Evolutionary conservation across 2,329 filamentous ascomycete genomes (phyloP).

Genomic region (Cytospora piceae): DNA sequence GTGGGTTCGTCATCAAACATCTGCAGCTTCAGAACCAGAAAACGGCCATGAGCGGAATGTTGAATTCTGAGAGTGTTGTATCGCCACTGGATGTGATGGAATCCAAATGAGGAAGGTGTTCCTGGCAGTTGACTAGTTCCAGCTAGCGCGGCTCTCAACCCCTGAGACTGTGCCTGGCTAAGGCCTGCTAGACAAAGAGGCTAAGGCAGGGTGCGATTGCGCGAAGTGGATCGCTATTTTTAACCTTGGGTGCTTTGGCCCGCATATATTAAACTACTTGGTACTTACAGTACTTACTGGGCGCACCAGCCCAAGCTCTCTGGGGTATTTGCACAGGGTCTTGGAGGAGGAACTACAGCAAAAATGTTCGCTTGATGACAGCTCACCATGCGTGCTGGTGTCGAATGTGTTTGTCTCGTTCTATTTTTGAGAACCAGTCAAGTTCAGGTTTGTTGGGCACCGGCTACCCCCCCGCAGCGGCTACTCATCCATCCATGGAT

Average conservation of each 20-base stretch:
- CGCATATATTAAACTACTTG: not conserved
- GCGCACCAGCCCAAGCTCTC: not conserved
- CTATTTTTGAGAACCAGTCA: not conserved
- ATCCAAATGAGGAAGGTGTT: slow-evolving; percentile 9
- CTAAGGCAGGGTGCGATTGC: slow-evolving; percentile 7
- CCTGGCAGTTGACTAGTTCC: slow-evolving; percentile 16
- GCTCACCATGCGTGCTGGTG: not conserved
- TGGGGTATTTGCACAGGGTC: not conserved
- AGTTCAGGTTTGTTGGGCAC: not conserved
- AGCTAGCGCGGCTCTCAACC: slow-evolving; percentile 22
- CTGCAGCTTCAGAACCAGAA: not conserved
- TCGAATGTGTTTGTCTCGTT: not conserved
- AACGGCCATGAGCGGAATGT: too few species aligned
- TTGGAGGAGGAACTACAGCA: not conserved
- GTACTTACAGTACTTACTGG: not conserved
- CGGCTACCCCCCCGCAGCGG: not conserved
- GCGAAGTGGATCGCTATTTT: slow-evolving; percentile 22
- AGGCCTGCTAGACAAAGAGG: not conserved
- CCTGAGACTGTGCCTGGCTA: slow-evolving; percentile 13
- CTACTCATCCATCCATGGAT: not conserved
- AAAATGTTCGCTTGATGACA: not conserved
- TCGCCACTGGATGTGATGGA: not conserved
- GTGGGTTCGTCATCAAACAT: not conserved
- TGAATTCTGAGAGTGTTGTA: not conserved
- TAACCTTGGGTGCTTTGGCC: slow-evolving; percentile 9